These are phyloP conservation scores for Miscanthus sacchariflorus DNA, from an alignment of 202 grass and related monocot species.

Conservation along the genomic window DNA sequence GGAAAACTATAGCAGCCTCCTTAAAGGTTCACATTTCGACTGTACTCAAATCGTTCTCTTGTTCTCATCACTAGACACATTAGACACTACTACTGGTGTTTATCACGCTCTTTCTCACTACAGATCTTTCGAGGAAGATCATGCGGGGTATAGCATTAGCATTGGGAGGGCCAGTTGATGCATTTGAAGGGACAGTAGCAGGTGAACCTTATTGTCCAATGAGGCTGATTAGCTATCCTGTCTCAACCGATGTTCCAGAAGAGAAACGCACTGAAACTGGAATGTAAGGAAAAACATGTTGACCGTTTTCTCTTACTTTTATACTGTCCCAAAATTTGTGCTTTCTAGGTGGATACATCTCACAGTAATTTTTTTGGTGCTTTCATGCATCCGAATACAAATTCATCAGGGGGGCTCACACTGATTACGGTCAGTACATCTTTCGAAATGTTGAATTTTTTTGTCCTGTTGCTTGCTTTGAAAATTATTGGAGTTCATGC, in stretches of 20 bases:
- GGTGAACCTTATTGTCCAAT: conserved; percentile 82
- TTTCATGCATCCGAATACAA: conserved; percentile 29
- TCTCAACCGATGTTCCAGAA: conserved; percentile 75
- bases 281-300: conserved; percentile 34
- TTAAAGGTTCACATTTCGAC: conserved; percentile 59
- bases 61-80: not conserved
- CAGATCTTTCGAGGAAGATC: conserved; percentile 96
- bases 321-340: not conserved
- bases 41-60: not conserved
- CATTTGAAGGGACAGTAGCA: conserved; percentile 68
- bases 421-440: conserved; percentile 85
- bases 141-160: conserved; percentile 93
- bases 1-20: conserved; percentile 73
- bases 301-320: conserved; percentile 21
- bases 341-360: not conserved
- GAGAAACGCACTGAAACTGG: conserved; percentile 74
- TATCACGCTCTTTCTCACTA: not conserved
- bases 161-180: conserved; percentile 67
- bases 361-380: not conserved
- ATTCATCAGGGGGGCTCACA: conserved; percentile 87
- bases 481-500: not conserved
- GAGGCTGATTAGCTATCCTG: conserved; percentile 89
- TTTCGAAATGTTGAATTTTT: not conserved
- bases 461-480: not conserved
- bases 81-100: not conserved